Base-by-base conservation (phyloP, 1,284 basidiomycete genomes). In the Ganoderma sp. region DNA sequence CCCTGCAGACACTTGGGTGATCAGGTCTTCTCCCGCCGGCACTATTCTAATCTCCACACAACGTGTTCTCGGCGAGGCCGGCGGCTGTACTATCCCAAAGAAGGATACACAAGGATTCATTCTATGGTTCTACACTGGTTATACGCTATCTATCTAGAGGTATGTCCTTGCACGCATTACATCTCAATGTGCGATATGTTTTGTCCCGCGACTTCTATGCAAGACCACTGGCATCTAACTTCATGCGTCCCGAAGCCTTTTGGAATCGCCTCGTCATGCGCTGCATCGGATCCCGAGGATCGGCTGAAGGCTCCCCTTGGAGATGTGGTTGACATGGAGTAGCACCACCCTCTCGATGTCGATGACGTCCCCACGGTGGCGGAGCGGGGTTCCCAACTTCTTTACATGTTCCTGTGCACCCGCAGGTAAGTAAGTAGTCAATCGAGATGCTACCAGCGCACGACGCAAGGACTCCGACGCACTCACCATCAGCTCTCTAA, bases 321-420 rank as follows among this genome's bases (percentile, higher is more conserved):
- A 67, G 22, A 67, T 25, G 56, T 67, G 66, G 3, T 67, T 61
- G 45, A 63, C 34, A 2, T 61, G 66, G 43, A 67, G 28, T 41
- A 67, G 25, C 22, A 67, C 66, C 34, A 67, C 32, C 22, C 59
- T 28, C 10, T 59, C 45, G 3, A 48, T 15, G 6, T 17, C 32
- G n/a, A 63, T 56, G 8, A 37, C 9, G 22, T 8, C 6, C 8
- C 56, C 61, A 1, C 54, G 37, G 34, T 66, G 61, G 39, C 4
- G 50, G 42, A 66, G 61, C 17, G 60, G 19, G 10, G 17, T 39
- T 0, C 64, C 58, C 0, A 1, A 15, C 17, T n/a, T 37, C 34
- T 39, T 34, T 2, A 48, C 57, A 17, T 61, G 25, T 4, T 50
- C 37, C 64, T 65, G 10, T 50, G 15, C 12, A 17, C 19, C n/a